These are phyloP conservation scores for Ophiostoma tasmaniense DNA, from an alignment of 2,329 filamentous ascomycete species.

Conservation along the genomic window DNA sequence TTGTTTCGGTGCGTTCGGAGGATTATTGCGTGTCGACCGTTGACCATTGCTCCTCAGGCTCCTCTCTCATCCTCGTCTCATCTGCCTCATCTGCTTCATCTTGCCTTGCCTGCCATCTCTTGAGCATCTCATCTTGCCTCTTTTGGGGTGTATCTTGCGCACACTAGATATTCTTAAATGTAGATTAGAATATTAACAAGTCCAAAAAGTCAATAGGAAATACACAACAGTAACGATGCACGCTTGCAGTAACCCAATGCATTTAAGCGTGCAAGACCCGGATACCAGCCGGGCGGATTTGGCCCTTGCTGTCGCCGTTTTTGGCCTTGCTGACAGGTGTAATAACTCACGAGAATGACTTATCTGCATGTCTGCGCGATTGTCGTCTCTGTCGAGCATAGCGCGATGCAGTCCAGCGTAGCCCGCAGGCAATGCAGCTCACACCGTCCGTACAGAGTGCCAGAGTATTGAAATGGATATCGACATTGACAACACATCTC, in stretches of 20 bases:
- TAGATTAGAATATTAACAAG: not conserved
- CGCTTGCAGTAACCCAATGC: not conserved
- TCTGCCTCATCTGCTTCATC: not conserved
- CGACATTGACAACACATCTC: not conserved
- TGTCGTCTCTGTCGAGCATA: not conserved
- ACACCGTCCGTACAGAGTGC: not conserved
- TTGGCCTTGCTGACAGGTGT: not conserved
- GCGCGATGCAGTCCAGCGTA: not conserved
- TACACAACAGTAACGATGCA: not conserved
- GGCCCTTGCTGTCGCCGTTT: not conserved
- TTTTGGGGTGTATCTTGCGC: conserved; percentile 4
- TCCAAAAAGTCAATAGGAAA: not conserved
- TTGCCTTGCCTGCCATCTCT: not conserved
- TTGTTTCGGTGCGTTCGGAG: not conserved
- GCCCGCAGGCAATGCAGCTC: not conserved
- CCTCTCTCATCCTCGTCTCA: not conserved
- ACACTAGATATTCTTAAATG: not conserved
- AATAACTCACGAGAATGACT: not conserved
- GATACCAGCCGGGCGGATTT: conserved; percentile 3
- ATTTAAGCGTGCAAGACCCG: not conserved
- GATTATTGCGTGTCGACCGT: conserved; percentile 4
- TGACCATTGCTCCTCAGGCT: not conserved
- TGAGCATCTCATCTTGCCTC: not conserved
- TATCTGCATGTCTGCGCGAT: not conserved
- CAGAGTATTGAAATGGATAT: not conserved